These are phyloP conservation scores for Cryptococcus floricola DNA, from an alignment of 1,284 basidiomycete genomes.

Conservation along the genomic window DNA sequence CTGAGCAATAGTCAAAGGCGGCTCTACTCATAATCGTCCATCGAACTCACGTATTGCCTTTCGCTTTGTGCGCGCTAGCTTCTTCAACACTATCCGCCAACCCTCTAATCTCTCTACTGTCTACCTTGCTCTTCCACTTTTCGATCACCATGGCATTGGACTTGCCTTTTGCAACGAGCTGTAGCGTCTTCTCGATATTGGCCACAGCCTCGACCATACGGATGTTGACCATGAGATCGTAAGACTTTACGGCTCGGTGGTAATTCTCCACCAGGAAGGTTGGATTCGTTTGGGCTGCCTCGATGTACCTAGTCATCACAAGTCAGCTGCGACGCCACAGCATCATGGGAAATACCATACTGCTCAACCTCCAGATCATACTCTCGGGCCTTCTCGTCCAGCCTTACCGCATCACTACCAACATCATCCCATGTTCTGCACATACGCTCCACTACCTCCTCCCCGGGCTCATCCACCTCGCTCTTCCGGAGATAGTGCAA, in stretches of 20 bases:
- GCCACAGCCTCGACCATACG: not conserved
- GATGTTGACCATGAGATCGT: conserved; percentile 3
- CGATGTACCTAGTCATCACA: conserved; percentile 1
- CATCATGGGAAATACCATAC: not conserved
- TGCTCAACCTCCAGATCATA: conserved; percentile 1
- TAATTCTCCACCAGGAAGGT: conserved; percentile 1
- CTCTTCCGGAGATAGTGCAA: not conserved
- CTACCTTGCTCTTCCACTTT: not conserved
- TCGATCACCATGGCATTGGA: not conserved
- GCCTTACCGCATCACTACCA: not conserved
- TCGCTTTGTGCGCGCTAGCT: conserved; percentile 1
- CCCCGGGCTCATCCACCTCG: not conserved
- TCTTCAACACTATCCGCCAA: not conserved
- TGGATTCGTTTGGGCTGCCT: conserved; percentile 5
- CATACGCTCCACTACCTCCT: not conserved
- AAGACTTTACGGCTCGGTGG: not conserved
- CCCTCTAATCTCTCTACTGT: not conserved
- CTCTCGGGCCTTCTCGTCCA: not conserved
- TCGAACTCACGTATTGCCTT: conserved; percentile 6
- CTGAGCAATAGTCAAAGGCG: not conserved
- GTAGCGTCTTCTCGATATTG: conserved; percentile 1
- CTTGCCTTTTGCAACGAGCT: not conserved
- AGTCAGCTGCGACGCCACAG: not conserved
- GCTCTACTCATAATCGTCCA: not conserved
- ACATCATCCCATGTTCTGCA: conserved; percentile 1